phyloP scores from a whole-genome alignment of 2,329 filamentous ascomycete species.

The Exophiala sideris region DNA sequence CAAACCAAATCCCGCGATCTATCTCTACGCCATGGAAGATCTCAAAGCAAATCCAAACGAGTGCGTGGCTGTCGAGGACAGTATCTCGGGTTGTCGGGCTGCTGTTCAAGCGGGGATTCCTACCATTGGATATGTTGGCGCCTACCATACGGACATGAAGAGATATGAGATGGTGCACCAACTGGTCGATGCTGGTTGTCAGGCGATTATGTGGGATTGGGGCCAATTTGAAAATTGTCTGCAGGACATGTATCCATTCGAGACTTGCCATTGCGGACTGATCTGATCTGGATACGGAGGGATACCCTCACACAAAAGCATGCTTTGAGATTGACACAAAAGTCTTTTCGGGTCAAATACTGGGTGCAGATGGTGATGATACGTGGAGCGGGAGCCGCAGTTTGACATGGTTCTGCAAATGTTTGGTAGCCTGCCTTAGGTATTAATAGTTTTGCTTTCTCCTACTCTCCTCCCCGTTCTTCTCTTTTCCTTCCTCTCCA shows the following conservation, averaged over 20 bases:
- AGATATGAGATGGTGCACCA: constrained; percentile 67
- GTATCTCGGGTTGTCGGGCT: constrained; percentile 77
- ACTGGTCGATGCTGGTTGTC: constrained; percentile 61
- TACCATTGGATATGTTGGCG: constrained; percentile 80
- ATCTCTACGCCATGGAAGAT: constrained; percentile 70
- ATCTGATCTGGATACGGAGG: background rate
- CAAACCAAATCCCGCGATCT: constrained; percentile 89
- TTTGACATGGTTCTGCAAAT: too few relatives aligned
- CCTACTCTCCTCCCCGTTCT: too few relatives aligned
- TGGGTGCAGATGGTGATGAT: too few relatives aligned
- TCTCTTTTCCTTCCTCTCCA: too few relatives aligned
- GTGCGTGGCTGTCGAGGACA: constrained; percentile 82
- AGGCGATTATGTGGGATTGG: constrained; percentile 57
- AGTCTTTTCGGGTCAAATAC: too few relatives aligned
- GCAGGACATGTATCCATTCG: background rate
- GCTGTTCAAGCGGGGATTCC: constrained; percentile 74
- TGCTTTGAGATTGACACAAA: background rate
- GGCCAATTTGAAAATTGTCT: constrained; percentile 44
- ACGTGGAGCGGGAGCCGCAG: too few relatives aligned
- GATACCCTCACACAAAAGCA: background rate
- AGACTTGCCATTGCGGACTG: too few relatives aligned
- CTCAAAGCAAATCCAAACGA: constrained; percentile 69
- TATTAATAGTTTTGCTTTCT: too few relatives aligned
- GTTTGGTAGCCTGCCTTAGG: too few relatives aligned
- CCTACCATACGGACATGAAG: constrained; percentile 61